phyloP scores from a whole-genome alignment of 2,329 filamentous ascomycete genomes.

The Beauveria asiatica region DNA sequence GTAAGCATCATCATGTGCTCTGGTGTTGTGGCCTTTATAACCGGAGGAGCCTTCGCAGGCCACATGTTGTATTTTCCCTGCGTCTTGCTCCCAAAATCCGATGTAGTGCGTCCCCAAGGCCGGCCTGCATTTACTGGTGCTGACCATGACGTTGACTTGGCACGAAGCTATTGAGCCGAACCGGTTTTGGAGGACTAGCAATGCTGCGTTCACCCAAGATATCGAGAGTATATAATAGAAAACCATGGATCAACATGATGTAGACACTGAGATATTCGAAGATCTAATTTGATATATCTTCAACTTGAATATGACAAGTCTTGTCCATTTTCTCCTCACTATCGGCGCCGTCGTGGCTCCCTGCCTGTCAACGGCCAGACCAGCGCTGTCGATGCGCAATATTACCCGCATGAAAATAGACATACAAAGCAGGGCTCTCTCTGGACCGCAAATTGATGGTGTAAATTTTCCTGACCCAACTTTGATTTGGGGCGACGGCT shows the following conservation, averaged over 20 bases:
- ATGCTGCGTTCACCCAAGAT: background rate
- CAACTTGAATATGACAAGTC: background rate
- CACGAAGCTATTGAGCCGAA: background rate
- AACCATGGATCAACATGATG: background rate
- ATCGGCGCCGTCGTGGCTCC: background rate
- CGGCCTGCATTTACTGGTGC: no score
- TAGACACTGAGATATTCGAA: background rate
- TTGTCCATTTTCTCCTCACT: background rate
- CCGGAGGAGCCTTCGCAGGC: no score
- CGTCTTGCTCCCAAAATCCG: no score
- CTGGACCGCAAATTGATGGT: background rate
- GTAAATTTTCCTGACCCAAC: conserved; percentile 9
- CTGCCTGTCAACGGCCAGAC: background rate
- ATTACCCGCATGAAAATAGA: conserved; percentile 1
- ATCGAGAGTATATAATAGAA: background rate
- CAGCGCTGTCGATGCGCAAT: conserved; percentile 1
- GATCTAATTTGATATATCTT: no score
- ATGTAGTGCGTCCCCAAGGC: no score
- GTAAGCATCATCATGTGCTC: no score
- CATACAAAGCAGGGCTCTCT: background rate
- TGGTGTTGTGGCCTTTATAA: no score
- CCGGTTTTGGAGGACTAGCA: background rate
- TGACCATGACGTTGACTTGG: background rate
- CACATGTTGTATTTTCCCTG: no score
- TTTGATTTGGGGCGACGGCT: conserved; percentile 9